Evolutionary conservation across 2,329 filamentous ascomycete species (phyloP), one percentile per base, ranked within the genome.

Genomic region (Amauroascus verrucosus): DNA sequence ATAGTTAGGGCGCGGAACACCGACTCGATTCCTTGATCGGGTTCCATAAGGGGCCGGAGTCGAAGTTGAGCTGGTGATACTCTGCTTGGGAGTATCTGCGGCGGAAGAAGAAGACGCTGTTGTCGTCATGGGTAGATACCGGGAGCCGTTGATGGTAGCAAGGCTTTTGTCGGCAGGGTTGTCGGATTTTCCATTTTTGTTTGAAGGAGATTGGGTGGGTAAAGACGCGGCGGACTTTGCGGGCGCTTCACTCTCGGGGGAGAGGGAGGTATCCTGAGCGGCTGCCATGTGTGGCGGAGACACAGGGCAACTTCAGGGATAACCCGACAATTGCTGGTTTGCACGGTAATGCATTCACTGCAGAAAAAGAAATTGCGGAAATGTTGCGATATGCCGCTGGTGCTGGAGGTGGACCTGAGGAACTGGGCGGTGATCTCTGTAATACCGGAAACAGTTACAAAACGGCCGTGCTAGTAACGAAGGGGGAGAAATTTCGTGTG

Each of bases 1-100:
- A 70, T 98, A 98, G 71, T 98, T 98, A 60, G 85, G 83, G 61
- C 93, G 86, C 62, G 85, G 79, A 60, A 79, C 82, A 40, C 54
- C 63, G 54, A 81, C 84, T 64, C 90, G 85, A 71, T 95, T 95
- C 68, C 93, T 86, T 62, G 90, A 96, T 63, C 90, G 85, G 67
- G 93, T 98, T 64, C 91, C 91, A 71, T 98, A 96, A 46, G 82
- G 83, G 61, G 82, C 83, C 48, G 84, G 75, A 26, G 71, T 73
- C 61, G 72, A 69, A 57, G 64, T 62, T 59, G 67, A 67, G 57
- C 68, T 63, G 57, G 65, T 62, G 32, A 56, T 57, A 53, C 63
- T 63, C 53, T 64, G 62, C 58, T 72, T 68, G 53, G 43, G 54
- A 11, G 47, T 43, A 32, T 53, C 58, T 30, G 55, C 49, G 9